Evolutionary conservation across 1,139 yeast genomes (phyloP), one percentile per base, ranked within the genome.

Genomic region (Hyphopichia burtonii): DNA sequence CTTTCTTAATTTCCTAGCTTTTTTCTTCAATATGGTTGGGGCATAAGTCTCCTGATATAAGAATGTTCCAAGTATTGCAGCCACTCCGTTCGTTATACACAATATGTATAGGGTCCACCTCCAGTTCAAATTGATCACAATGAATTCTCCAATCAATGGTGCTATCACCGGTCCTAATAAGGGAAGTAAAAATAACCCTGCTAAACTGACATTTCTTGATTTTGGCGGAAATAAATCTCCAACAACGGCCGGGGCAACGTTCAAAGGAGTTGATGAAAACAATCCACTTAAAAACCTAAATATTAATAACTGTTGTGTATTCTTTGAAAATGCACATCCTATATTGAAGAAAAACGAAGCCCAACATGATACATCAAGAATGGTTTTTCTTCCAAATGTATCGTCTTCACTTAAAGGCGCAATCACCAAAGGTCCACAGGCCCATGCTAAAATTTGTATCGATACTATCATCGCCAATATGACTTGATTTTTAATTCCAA

Each of bases 81-180:
- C 68, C 7, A 51, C 56, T 4, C 71, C 76, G 47, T 72, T 72
- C 49, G 71, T 70, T 12, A 71, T 68, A 31, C 71, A 59, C 45
- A 72, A 61, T 4, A 71, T 68, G 44, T 68, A 68, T 37, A 71
- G 67, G 1, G 67, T 71, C 77, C 77, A 72, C 48, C 76, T 59
- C 77, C 77, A 72, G 25, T 60, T 52, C 34, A 61, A 57, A 27
- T 70, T 51, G 49, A 78, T 69, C 6, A 77, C 80, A 22, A 80
- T 71, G 52, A 72, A 81, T 1, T 86, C 85, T 1, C 82, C 69
- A 22, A 79, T 66, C 6, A 81, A 66, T 0, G 86, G 85, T 0
- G 84, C 85, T 40, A 81, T 59, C 0, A 79, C 80, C 1, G 87
- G 86, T 0, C 90, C 91, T 40, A 83, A 61, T 31, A 71, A 56